A percentile compares a stretch with the other conserved stretches of the same genome.
Conservation (phyloP, 345 rosid genomes). For the Lepidium africanum region DNA sequence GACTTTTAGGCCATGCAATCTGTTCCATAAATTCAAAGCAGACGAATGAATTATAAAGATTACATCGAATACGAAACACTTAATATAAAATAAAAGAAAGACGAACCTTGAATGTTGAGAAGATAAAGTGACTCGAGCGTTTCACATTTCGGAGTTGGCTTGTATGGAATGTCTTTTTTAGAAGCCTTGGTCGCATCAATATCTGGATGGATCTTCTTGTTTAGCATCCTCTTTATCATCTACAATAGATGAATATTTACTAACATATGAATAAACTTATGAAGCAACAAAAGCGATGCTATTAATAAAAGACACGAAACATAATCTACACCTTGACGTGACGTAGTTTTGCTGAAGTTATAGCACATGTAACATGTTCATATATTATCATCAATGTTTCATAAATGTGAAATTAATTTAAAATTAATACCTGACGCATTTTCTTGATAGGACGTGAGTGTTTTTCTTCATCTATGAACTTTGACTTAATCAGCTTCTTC, state of each 20-base stretch:
- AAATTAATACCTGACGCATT: constrained; percentile 39
- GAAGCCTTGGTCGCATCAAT: constrained; percentile 34
- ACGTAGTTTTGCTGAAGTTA: not conserved
- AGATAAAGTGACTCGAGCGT: constrained; percentile 37
- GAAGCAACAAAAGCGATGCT: not conserved
- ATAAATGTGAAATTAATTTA: not conserved
- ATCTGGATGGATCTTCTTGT: constrained; percentile 88
- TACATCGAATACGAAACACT: too few species aligned
- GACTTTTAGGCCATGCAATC: constrained; percentile 16
- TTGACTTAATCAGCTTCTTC: constrained; percentile 63
- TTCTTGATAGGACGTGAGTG: constrained; percentile 59
- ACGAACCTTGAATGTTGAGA: constrained; percentile 40
- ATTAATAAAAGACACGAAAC: not conserved
- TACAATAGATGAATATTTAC: constrained; percentile 6
- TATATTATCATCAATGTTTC: not conserved
- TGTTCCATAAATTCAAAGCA: not conserved
- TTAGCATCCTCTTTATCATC: constrained; percentile 84
- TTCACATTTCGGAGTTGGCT: constrained; percentile 26
- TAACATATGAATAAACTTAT: not conserved
- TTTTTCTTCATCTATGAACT: constrained; percentile 32
- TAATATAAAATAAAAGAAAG: too few species aligned
- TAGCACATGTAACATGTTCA: constrained; percentile 12
- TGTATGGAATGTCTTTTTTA: constrained; percentile 27
- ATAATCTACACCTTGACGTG: not conserved
- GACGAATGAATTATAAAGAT: not conserved